A percentile compares a stretch with the other conserved stretches of the same genome.
These are phyloP conservation scores for Nakazawaea anatomiae DNA, from an alignment of 805 yeast genomes.

Conservation along the genomic window DNA sequence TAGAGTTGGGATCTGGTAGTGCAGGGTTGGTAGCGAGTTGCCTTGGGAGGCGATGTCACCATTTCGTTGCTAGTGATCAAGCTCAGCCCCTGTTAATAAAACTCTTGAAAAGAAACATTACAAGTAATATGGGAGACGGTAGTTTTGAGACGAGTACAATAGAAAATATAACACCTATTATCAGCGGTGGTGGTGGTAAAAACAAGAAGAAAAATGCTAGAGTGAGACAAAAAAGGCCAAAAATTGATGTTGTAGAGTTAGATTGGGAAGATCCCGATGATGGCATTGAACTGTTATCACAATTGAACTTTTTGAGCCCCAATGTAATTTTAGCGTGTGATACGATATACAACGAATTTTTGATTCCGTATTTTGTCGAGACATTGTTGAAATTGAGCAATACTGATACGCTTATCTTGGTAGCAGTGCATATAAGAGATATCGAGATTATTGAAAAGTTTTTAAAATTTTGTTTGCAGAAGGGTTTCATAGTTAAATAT, in stretches of 20 bases:
- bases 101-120: slow-evolving; percentile 40
- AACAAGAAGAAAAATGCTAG: not conserved
- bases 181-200: not conserved
- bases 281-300: slow-evolving; percentile 20
- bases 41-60: slow-evolving; percentile 26
- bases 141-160: slow-evolving; percentile 20
- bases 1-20: slow-evolving; percentile 63
- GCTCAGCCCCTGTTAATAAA: slow-evolving; percentile 46
- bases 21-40: slow-evolving; percentile 44
- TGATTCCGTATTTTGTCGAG: slow-evolving; percentile 42
- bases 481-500: slow-evolving; percentile 27
- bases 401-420: slow-evolving; percentile 26
- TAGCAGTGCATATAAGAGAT: slow-evolving; percentile 53
- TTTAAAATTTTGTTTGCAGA: slow-evolving; percentile 24
- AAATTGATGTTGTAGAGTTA: slow-evolving; percentile 41
- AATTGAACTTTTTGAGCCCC: slow-evolving; percentile 18
- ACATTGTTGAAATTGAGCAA: slow-evolving; percentile 34
- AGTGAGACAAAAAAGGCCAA: not conserved
- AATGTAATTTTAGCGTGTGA: slow-evolving; percentile 58
- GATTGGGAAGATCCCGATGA: slow-evolving; percentile 54
- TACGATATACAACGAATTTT: slow-evolving; percentile 57
- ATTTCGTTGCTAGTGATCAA: slow-evolving; percentile 48
- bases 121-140: slow-evolving; percentile 23
- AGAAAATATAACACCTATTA: not conserved
- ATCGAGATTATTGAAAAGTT: slow-evolving; percentile 43